A percentile compares a stretch with the other conserved stretches of the same genome.
Evolutionary conservation across 2,329 filamentous ascomycete genomes (phyloP).

Genomic region (Trichoderma endophyticum): DNA sequence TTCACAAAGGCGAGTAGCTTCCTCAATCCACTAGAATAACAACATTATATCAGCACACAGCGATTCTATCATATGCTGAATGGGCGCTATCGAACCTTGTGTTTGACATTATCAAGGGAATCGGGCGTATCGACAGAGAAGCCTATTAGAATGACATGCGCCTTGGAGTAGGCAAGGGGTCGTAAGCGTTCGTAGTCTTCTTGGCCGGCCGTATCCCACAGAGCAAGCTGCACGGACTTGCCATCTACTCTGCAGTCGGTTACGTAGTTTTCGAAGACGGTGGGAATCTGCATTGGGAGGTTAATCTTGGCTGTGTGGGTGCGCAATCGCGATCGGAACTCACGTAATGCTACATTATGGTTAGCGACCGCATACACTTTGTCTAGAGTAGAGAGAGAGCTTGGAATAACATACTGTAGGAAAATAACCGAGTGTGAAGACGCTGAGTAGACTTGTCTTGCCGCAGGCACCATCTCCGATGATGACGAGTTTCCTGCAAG

Average conservation of each 20-base stretch:
- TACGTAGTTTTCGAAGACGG: constrained; percentile 99
- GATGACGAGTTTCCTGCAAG: constrained; percentile 83
- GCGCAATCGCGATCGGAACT: constrained; percentile 28
- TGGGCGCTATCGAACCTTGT: constrained; percentile 61
- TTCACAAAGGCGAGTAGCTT: constrained; percentile 88
- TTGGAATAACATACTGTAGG: constrained; percentile 70
- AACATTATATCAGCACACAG: constrained; percentile 21
- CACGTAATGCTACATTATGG: constrained; percentile 55
- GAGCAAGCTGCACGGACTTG: constrained; percentile 93
- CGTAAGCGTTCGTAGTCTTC: constrained; percentile 97
- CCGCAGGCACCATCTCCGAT: constrained; percentile 97
- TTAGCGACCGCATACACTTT: constrained; percentile 27
- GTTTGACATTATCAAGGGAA: constrained; percentile 95
- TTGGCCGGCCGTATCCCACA: constrained; percentile 99
- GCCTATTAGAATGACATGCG: constrained; percentile 93
- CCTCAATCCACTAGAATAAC: constrained; percentile 76
- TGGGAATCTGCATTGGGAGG: constrained; percentile 64
- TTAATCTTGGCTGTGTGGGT: constrained; percentile 24
- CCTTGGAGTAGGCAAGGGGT: constrained; percentile 92
- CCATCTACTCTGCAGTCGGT: constrained; percentile 98
- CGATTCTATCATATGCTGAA: background rate
- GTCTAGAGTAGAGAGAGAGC: background rate
- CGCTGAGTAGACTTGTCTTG: constrained; percentile 94
- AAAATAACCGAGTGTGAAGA: constrained; percentile 97
- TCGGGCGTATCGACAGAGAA: constrained; percentile 95